phyloP scores from a whole-genome alignment of 305 asterid genomes.

The Solanum hybrid region DNA sequence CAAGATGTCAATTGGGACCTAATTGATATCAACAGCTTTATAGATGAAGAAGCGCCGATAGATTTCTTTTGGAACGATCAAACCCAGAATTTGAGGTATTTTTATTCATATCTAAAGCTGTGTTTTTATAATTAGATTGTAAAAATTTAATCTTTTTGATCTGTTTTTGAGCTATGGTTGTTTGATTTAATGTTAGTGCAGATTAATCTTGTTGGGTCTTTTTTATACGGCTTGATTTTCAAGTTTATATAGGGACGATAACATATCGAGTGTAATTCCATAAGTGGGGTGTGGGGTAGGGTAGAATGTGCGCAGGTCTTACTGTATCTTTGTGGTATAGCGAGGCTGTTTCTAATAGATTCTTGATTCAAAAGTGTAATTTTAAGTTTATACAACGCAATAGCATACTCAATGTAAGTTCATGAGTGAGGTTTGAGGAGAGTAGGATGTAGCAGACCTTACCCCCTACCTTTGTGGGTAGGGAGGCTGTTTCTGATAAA shows the following conservation, averaged over 20 bases:
- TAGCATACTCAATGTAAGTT: background rate
- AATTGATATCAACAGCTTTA: slow-evolving; percentile 5
- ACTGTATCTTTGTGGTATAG: background rate
- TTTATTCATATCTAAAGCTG: background rate
- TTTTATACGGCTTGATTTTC: background rate
- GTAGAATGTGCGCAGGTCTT: background rate
- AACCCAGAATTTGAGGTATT: slow-evolving; percentile 4
- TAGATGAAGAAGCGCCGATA: slow-evolving; percentile 9
- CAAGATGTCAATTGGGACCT: slow-evolving; percentile 15
- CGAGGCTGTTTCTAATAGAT: background rate
- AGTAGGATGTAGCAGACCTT: background rate
- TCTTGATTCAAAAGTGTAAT: background rate
- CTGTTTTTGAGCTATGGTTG: background rate
- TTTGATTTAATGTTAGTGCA: background rate
- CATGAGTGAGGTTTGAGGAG: background rate
- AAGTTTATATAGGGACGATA: background rate
- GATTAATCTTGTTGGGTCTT: background rate
- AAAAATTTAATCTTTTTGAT: background rate
- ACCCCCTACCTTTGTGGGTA: background rate
- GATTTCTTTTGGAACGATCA: slow-evolving; percentile 7
- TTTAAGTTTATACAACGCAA: background rate
- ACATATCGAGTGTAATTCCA: background rate
- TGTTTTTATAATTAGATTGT: background rate
- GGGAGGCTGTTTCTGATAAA: background rate
- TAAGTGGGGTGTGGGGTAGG: background rate